A percentile compares a stretch with the other conserved stretches of the same genome.
Evolutionary conservation across 2,329 filamentous ascomycete species (phyloP).

Genomic region (Paraphoma chrysanthemicola): DNA sequence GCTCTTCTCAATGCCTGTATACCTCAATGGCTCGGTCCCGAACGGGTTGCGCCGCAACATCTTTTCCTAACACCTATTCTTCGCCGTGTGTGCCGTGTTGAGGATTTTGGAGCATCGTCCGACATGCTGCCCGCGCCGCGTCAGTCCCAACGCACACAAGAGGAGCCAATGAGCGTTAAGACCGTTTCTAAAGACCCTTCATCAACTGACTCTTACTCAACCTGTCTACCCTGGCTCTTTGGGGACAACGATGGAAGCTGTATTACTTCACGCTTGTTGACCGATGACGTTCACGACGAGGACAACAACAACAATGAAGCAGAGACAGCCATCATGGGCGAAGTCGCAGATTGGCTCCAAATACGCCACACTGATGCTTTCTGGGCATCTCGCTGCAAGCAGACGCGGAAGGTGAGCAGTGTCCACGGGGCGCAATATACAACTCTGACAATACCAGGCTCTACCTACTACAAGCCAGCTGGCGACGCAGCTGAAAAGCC

Average conservation of each 20-base stretch:
- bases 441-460: slow-evolving; percentile 9
- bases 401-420: slow-evolving; percentile 8
- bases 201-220: not conserved
- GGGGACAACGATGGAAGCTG: not conserved
- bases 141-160: not conserved
- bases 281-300: not conserved
- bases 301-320: not conserved
- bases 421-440: not conserved
- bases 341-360: slow-evolving; percentile 28
- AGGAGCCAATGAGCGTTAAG: not conserved
- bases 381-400: slow-evolving; percentile 13
- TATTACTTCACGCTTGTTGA: not conserved
- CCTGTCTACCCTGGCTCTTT: not conserved
- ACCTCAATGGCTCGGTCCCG: too few relatives aligned
- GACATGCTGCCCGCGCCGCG: not conserved
- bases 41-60: not conserved
- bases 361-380: slow-evolving; percentile 18
- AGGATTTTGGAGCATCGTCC: not conserved
- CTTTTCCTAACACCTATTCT: not conserved
- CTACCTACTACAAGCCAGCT: slow-evolving; percentile 8
- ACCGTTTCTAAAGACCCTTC: not conserved
- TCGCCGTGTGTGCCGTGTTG: not conserved
- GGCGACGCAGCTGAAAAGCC: slow-evolving; percentile 5
- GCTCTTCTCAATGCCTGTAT: too few relatives aligned
- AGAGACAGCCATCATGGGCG: slow-evolving; percentile 18